phyloP scores from a whole-genome alignment of 805 yeast genomes.

The Candida dendrica region DNA sequence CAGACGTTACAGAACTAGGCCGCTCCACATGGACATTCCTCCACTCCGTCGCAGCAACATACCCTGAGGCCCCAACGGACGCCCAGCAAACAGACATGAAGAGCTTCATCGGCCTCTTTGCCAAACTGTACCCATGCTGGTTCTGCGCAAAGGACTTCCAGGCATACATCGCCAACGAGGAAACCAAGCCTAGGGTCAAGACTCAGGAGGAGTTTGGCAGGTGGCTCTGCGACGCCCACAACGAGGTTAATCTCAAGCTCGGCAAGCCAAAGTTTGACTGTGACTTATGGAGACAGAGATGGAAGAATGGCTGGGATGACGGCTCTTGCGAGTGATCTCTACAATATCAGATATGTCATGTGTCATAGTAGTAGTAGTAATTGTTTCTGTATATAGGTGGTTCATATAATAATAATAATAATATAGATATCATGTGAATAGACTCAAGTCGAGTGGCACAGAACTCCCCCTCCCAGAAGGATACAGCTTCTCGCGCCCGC shows the following conservation, averaged over 20 bases:
- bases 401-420: background rate
- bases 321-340: slow-evolving; percentile 36
- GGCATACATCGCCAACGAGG: slow-evolving; percentile 41
- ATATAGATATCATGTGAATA: slow-evolving; percentile 10
- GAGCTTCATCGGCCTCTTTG: slow-evolving; percentile 61
- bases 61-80: slow-evolving; percentile 61
- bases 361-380: too few species aligned
- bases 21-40: slow-evolving; percentile 87
- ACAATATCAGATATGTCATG: too few species aligned
- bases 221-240: slow-evolving; percentile 96
- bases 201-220: slow-evolving; percentile 73
- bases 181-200: slow-evolving; percentile 46
- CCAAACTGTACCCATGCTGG: slow-evolving; percentile 88
- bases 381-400: background rate
- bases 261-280: slow-evolving; percentile 88
- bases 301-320: slow-evolving; percentile 90
- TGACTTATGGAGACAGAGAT: slow-evolving; percentile 82
- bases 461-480: slow-evolving; percentile 95
- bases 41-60: slow-evolving; percentile 85
- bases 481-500: slow-evolving; percentile 66
- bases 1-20: slow-evolving; percentile 79
- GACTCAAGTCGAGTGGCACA: slow-evolving; percentile 67
- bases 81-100: slow-evolving; percentile 65
- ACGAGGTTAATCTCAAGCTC: slow-evolving; percentile 78
- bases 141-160: slow-evolving; percentile 85